These are phyloP conservation scores for Lactarius tabidus DNA, from an alignment of 768 basidiomycete genomes.

Conservation along the genomic window DNA sequence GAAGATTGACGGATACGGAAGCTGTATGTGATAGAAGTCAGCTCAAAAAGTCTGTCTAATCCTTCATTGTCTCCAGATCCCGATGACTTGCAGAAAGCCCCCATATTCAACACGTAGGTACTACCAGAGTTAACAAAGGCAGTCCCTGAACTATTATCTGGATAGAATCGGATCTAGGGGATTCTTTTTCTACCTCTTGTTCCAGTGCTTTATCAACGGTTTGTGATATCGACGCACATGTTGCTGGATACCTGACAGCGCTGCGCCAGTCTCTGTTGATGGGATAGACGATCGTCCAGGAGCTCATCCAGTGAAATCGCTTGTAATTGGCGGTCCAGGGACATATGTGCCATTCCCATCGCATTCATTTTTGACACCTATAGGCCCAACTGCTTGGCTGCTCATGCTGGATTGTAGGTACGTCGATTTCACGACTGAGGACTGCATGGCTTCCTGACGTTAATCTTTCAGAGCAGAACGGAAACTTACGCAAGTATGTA, in stretches of 20 bases:
- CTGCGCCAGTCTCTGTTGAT: constrained; percentile 58
- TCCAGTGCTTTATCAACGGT: constrained; percentile 91
- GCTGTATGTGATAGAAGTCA: constrained; percentile 50
- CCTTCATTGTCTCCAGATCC: constrained; percentile 51
- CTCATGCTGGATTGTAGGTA: constrained; percentile 81
- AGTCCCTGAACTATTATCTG: background rate
- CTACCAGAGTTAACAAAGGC: background rate
- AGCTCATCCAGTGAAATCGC: constrained; percentile 61
- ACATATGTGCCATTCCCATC: constrained; percentile 76
- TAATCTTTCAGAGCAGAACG: constrained; percentile 69
- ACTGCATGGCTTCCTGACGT: constrained; percentile 14
- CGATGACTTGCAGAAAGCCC: constrained; percentile 67
- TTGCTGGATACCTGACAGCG: constrained; percentile 6
- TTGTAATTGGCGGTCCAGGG: constrained; percentile 72
- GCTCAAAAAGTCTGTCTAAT: constrained; percentile 2
- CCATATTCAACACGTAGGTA: constrained; percentile 65
- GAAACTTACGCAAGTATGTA: constrained; percentile 76
- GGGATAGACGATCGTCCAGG: constrained; percentile 60
- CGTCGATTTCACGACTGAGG: constrained; percentile 27
- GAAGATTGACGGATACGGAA: constrained; percentile 80
- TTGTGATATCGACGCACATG: constrained; percentile 26
- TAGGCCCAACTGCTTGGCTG: constrained; percentile 75
- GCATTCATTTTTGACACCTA: constrained; percentile 75
- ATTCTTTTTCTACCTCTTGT: constrained; percentile 91
- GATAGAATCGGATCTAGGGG: constrained; percentile 74